phyloP scores from a whole-genome alignment of 192 early-diverging fungal species.

The Rhizoclosmatium sp. region DNA sequence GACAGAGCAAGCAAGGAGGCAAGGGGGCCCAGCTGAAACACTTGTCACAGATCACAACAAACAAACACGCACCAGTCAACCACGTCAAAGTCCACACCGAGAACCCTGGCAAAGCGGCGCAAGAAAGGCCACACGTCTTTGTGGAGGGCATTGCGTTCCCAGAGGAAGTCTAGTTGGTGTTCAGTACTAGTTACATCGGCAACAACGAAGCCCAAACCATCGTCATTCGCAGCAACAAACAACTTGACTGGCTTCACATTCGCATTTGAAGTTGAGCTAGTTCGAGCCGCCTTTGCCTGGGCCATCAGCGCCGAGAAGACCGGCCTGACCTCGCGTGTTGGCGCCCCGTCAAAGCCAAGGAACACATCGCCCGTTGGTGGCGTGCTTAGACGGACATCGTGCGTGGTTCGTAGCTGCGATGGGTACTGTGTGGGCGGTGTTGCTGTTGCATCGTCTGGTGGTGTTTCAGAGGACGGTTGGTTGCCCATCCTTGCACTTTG shows the following conservation, averaged over 20 bases:
- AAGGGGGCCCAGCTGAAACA: background rate
- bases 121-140: constrained; percentile 41
- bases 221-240: background rate
- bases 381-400: too few relatives aligned
- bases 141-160: constrained; percentile 42
- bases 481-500: background rate
- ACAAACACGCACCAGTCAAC: constrained; percentile 25
- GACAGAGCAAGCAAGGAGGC: background rate
- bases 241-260: background rate
- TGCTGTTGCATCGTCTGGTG: background rate
- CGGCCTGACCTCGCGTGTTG: constrained; percentile 10
- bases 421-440: background rate
- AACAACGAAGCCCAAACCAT: background rate
- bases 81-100: constrained; percentile 38
- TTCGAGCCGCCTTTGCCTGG: background rate
- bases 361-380: background rate
- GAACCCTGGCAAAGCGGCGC: constrained; percentile 24
- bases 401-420: background rate
- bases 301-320: constrained; percentile 25
- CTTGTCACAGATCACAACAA: background rate
- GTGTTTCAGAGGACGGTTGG: background rate
- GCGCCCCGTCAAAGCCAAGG: constrained; percentile 17
- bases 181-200: too few relatives aligned
- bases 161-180: constrained; percentile 15
- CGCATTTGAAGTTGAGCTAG: background rate